Base-by-base conservation (phyloP, 176 grass and related monocot species). In the Phoenix roebelenii region DNA sequence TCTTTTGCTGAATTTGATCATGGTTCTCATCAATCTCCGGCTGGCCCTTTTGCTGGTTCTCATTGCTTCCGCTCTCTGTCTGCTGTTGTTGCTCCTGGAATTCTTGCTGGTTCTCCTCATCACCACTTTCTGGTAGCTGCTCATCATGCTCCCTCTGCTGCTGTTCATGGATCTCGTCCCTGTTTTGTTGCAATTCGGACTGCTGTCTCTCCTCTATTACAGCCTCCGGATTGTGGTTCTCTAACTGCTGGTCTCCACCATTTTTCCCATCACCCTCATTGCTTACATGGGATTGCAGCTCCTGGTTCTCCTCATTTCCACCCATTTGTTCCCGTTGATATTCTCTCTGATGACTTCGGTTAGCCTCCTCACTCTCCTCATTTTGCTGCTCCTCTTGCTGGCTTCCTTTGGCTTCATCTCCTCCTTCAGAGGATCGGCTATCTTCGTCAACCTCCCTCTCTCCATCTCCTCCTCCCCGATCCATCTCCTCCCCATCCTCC, bases 161-260 rank as follows among this genome's bases (percentile, higher is more conserved):
- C 51, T 66, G 66, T 59, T 95, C 89, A 48, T 75, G 73, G 65
- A 49, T 59, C 59, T 64, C 60, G 1, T 89, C 83, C 1, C 76
- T 66, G 56, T 59, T 85, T 58, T 75, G 74, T 77, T 85, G 83
- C 66, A 39, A 39, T 75, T 60, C 9, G 55, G 74, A 18, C 59
- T 72, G 84, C 75, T 90, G 67, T 78, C 72, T 44, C 64, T 88
- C 84, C 69, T 88, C 81, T 26, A 82, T 65, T 66, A 83, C 86
- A 25, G 86, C 83, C 16, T 90, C 86, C 25, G 90, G n/a, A 62
- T 68, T 26, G 12, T 44, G 35, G 9, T 39, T 39, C 35, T 39
- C 35, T 12, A 12, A 12, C 9, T 39, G 35, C 35, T 44, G 35
- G 2, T 14, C 35, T 44, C 35, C 35, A 25, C n/a, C 7, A 15